Evolutionary conservation across 1,284 basidiomycete genomes (phyloP).

Genomic region (Mycena citricolor): DNA sequence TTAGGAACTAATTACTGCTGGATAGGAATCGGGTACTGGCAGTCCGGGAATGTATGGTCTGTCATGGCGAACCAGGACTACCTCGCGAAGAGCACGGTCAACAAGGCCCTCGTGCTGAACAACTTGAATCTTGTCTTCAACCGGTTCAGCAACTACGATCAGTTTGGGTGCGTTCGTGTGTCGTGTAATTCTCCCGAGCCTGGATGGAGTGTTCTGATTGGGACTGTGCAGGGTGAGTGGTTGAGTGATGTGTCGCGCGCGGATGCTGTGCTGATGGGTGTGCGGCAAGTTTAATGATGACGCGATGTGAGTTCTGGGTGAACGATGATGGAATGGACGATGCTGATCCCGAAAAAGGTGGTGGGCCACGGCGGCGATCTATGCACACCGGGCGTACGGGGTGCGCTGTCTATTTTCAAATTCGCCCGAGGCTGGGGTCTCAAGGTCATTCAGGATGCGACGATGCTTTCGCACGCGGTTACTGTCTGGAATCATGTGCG

Average conservation of each 20-base stretch:
- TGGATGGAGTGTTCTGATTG: too few species aligned
- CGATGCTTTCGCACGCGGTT: constrained; percentile 42
- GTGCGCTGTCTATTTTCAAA: constrained; percentile 2
- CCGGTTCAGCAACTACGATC: constrained; percentile 40
- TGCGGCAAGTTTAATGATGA: constrained; percentile 44
- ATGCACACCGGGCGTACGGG: constrained; percentile 46
- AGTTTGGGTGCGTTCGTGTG: constrained; percentile 34
- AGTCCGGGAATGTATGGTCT: constrained; percentile 48
- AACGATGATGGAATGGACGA: too few species aligned
- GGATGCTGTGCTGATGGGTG: not conserved
- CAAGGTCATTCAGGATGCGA: constrained; percentile 27
- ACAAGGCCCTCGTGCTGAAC: constrained; percentile 37
- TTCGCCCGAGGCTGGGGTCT: not conserved
- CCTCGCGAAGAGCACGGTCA: constrained; percentile 35
- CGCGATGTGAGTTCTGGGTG: constrained; percentile 36
- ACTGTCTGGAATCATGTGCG: constrained; percentile 50
- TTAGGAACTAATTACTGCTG: too few species aligned
- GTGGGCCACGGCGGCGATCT: constrained; percentile 53
- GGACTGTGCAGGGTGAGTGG: too few species aligned
- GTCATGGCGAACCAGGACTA: constrained; percentile 46
- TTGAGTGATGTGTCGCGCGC: too few species aligned
- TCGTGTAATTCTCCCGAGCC: too few species aligned
- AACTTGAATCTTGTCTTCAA: constrained; percentile 42
- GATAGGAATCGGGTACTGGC: constrained; percentile 50
- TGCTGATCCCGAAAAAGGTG: too few species aligned